Evolutionary conservation across 2,329 filamentous ascomycete species (phyloP).

Genomic region (Fusarium guadeloupense): DNA sequence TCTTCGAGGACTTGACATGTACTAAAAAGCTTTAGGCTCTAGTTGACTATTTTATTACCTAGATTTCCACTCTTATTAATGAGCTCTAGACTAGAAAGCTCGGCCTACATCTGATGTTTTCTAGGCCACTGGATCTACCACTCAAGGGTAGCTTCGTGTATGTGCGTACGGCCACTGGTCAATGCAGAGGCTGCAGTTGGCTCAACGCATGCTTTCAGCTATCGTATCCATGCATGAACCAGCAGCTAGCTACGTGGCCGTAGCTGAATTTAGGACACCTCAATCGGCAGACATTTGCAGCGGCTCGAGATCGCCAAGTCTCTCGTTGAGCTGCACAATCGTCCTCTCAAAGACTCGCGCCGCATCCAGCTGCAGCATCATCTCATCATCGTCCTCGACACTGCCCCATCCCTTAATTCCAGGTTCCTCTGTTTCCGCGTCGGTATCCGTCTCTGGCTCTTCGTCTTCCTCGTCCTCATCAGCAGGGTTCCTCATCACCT

Average conservation of each 20-base stretch:
- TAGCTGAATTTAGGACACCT: neutral
- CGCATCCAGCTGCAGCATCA: constrained; percentile 72
- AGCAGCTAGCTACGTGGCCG: neutral
- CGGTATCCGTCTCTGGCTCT: constrained; percentile 49
- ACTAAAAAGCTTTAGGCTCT: no score
- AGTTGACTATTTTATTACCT: no score
- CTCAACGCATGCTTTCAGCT: neutral
- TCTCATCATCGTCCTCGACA: constrained; percentile 56
- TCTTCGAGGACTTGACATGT: no score
- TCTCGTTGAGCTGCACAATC: constrained; percentile 76
- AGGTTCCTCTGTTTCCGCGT: constrained; percentile 40
- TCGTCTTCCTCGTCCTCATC: constrained; percentile 50
- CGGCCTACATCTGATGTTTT: no score
- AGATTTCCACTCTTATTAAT: no score
- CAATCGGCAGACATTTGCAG: constrained; percentile 36
- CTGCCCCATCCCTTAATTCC: constrained; percentile 43
- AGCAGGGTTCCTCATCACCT: constrained; percentile 65
- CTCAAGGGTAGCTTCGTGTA: neutral
- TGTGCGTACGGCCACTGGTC: neutral
- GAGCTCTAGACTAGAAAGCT: no score
- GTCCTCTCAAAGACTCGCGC: constrained; percentile 83
- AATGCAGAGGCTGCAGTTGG: constrained; percentile 2
- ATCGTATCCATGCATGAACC: constrained; percentile 11
- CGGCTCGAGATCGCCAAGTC: constrained; percentile 55
- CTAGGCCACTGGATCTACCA: no score